Conservation (phyloP, 495 filamentous ascomycete genomes). For the Aspergillus incahuasiensis region DNA sequence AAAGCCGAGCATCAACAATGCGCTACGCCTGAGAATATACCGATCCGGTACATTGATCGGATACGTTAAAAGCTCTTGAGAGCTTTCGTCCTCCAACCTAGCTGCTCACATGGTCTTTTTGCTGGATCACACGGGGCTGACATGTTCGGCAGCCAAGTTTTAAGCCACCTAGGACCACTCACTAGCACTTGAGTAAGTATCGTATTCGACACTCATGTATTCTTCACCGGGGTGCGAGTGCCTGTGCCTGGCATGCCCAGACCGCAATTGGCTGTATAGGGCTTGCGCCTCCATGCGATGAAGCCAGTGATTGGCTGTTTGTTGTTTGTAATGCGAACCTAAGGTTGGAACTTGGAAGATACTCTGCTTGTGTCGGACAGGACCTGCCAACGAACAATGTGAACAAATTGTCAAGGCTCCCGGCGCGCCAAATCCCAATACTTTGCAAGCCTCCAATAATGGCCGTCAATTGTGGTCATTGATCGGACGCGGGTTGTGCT, state of each 20-base stretch:
- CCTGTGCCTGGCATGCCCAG: constrained; percentile 11
- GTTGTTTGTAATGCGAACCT: no score
- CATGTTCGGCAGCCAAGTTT: not conserved
- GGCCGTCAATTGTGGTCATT: constrained; percentile 7
- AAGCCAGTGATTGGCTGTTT: constrained; percentile 1
- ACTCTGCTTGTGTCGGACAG: constrained; percentile 15
- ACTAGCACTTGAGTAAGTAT: constrained; percentile 1
- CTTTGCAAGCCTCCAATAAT: constrained; percentile 14
- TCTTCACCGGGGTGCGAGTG: not conserved
- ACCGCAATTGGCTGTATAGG: not conserved
- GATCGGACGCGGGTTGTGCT: constrained; percentile 13
- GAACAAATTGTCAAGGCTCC: constrained; percentile 18
- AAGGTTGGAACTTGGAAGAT: no score
- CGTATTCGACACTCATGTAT: constrained; percentile 1
- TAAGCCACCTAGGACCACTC: constrained; percentile 5
- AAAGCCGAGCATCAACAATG: not conserved
- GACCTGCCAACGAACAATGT: constrained; percentile 13
- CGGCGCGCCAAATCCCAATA: constrained; percentile 18
- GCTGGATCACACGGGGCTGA: not conserved
- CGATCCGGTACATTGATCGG: not conserved
- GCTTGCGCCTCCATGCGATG: not conserved
- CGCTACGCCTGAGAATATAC: not conserved
- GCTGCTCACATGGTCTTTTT: not conserved
- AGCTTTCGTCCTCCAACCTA: not conserved
- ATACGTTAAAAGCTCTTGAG: not conserved